phyloP scores from a whole-genome alignment of 2,329 filamentous ascomycete species.

The Pyrenophora graminea region DNA sequence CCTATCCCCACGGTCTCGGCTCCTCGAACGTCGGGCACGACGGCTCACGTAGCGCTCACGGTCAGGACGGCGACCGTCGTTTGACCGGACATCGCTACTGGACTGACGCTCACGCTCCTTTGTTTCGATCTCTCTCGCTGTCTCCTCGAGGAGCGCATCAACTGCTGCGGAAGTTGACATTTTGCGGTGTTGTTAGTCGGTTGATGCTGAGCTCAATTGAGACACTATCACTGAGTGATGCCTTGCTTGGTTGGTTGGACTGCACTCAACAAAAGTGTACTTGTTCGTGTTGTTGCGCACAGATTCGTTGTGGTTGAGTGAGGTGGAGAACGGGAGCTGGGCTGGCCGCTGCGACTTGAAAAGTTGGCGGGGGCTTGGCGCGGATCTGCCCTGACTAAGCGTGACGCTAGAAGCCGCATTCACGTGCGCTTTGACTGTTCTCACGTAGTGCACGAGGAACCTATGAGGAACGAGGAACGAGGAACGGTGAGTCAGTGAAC shows the following conservation, averaged over 20 bases:
- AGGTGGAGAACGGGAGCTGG: conserved; percentile 9
- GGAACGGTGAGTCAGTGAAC: neutral
- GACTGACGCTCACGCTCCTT: conserved; percentile 20
- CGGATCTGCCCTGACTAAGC: conserved; percentile 1
- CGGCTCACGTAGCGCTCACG: conserved; percentile 34
- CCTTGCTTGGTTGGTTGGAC: conserved; percentile 17
- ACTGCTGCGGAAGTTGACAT: conserved; percentile 67
- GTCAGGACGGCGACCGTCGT: conserved; percentile 33
- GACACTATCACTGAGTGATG: conserved; percentile 16
- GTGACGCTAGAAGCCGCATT: neutral
- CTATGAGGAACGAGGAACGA: neutral
- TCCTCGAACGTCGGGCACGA: conserved; percentile 35
- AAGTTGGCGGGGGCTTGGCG: conserved; percentile 14
- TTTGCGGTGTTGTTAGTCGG: conserved; percentile 18
- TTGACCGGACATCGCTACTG: conserved; percentile 37
- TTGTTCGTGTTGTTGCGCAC: conserved; percentile 22
- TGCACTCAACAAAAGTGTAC: conserved; percentile 17
- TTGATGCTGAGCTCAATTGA: conserved; percentile 26
- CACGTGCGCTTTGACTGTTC: neutral
- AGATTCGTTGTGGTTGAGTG: conserved; percentile 15
- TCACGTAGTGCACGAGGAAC: neutral
- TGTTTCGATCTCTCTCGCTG: conserved; percentile 28
- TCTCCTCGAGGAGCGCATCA: conserved; percentile 82
- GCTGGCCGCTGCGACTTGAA: conserved; percentile 6
- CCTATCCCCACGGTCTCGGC: conserved; percentile 33